phyloP scores from a whole-genome alignment of 768 basidiomycete genomes.

The Trichaptum fuscoviolaceum region DNA sequence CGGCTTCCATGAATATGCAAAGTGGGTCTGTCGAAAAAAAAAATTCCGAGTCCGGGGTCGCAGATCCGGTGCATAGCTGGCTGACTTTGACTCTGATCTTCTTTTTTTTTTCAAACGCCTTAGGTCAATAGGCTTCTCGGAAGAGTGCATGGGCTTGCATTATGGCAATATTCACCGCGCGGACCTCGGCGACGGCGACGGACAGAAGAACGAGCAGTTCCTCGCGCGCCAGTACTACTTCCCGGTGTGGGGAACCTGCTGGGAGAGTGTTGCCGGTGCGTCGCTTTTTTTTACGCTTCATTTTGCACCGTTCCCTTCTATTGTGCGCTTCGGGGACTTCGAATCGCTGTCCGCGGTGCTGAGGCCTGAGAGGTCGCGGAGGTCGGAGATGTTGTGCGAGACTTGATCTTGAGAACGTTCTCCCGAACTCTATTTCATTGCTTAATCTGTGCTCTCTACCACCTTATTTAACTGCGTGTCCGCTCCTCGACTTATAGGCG shows the following conservation, averaged over 20 bases:
- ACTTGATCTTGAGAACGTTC: background rate
- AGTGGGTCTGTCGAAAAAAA: conserved; percentile 42
- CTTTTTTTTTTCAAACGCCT: background rate
- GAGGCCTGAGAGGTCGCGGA: background rate
- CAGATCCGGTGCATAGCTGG: background rate
- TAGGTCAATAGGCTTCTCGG: conserved; percentile 77
- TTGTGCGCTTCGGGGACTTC: conserved; percentile 8
- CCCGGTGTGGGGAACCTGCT: conserved; percentile 79
- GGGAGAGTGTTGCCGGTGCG: conserved; percentile 73
- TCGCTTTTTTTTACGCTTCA: conserved; percentile 2
- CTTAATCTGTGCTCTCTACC: background rate
- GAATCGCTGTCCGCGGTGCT: background rate
- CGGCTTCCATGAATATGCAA: conserved; percentile 66
- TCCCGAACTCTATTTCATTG: background rate
- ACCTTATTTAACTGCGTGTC: background rate
- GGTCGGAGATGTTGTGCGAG: background rate
- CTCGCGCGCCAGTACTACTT: conserved; percentile 75
- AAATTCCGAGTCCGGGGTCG: background rate
- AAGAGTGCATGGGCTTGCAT: conserved; percentile 79
- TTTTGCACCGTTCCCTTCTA: conserved; percentile 1
- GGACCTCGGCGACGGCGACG: conserved; percentile 79
- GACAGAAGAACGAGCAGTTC: conserved; percentile 59
- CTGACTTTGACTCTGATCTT: background rate
- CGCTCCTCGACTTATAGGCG: conserved; percentile 38
- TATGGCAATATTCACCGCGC: conserved; percentile 72